phyloP scores from a whole-genome alignment of 2,329 filamentous ascomycete species.

The Cryphonectria japonica region DNA sequence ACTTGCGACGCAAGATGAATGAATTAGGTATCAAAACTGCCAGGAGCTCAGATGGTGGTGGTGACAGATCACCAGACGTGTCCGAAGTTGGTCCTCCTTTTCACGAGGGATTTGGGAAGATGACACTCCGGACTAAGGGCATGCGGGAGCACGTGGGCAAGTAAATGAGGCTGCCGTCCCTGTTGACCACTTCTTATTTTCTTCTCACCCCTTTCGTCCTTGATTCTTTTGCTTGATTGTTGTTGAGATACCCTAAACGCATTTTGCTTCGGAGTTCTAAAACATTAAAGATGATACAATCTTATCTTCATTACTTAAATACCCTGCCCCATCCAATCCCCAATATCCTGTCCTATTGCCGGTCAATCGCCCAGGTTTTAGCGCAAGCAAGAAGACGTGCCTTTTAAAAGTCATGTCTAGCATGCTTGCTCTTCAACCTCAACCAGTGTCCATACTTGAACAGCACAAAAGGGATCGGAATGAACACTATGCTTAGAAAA shows the following conservation, averaged over 20 bases:
- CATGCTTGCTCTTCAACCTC: conserved; percentile 33
- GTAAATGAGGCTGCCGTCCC: conserved; percentile 10
- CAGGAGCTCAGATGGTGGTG: conserved; percentile 12
- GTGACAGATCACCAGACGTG: conserved; percentile 16
- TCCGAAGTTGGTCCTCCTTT: conserved; percentile 47
- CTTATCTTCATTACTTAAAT: neutral
- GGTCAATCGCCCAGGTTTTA: conserved; percentile 14
- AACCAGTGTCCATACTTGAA: conserved; percentile 33
- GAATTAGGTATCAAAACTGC: conserved; percentile 30
- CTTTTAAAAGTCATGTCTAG: conserved; percentile 33
- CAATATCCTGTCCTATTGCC: conserved; percentile 6
- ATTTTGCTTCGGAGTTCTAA: neutral
- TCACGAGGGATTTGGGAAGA: conserved; percentile 48
- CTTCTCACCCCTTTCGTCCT: neutral
- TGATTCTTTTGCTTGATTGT: conserved; percentile 8
- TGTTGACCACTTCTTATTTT: neutral
- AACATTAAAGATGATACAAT: neutral
- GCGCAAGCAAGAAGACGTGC: neutral
- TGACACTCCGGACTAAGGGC: conserved; percentile 60
- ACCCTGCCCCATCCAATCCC: neutral
- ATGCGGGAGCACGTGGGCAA: conserved; percentile 52
- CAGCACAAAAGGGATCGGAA: conserved; percentile 33
- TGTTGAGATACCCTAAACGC: conserved; percentile 25
- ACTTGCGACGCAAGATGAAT: conserved; percentile 44
- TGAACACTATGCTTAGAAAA: conserved; percentile 33